Conservation (phyloP, 192 early-diverging fungal species). For the Coemansia sp. region DNA sequence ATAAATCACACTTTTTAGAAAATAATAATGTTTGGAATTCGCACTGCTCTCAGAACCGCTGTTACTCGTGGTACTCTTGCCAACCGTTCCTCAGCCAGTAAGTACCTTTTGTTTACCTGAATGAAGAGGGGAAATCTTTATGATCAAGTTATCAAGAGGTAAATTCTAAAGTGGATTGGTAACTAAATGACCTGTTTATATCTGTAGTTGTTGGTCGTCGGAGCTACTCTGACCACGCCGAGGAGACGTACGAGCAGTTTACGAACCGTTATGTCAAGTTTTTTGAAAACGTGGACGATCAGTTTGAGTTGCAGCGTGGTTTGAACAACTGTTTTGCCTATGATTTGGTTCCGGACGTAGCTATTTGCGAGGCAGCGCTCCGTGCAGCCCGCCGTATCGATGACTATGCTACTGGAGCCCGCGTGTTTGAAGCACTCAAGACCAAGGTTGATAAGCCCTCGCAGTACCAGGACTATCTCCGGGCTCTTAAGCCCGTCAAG, state of each 20-base stretch:
- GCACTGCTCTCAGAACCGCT: slow-evolving; percentile 35
- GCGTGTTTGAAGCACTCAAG: slow-evolving; percentile 93
- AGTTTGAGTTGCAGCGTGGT: slow-evolving; percentile 96
- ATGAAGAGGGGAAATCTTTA: too few species aligned
- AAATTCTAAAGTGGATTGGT: too few species aligned
- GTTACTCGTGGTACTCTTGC: slow-evolving; percentile 21
- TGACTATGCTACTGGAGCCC: slow-evolving; percentile 88
- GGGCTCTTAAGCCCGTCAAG: slow-evolving; percentile 81
- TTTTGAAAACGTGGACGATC: slow-evolving; percentile 84
- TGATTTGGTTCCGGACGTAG: slow-evolving; percentile 89
- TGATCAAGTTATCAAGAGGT: too few species aligned
- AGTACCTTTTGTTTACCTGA: slow-evolving; percentile 21
- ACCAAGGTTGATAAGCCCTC: slow-evolving; percentile 79
- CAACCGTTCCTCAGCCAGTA: slow-evolving; percentile 29
- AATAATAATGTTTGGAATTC: slow-evolving; percentile 46
- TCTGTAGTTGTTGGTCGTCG: slow-evolving; percentile 51
- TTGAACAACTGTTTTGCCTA: slow-evolving; percentile 97
- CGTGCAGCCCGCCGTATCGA: slow-evolving; percentile 90
- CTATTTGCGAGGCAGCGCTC: slow-evolving; percentile 84
- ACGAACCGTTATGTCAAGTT: slow-evolving; percentile 76
- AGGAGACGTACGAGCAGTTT: slow-evolving; percentile 75
- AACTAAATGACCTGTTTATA: too few species aligned
- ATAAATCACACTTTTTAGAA: slow-evolving; percentile 1
- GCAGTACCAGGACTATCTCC: slow-evolving; percentile 88
- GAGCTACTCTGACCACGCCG: slow-evolving; percentile 67